Base-by-base conservation (phyloP, 257 asterid species). In the Gentiana dahurica region DNA sequence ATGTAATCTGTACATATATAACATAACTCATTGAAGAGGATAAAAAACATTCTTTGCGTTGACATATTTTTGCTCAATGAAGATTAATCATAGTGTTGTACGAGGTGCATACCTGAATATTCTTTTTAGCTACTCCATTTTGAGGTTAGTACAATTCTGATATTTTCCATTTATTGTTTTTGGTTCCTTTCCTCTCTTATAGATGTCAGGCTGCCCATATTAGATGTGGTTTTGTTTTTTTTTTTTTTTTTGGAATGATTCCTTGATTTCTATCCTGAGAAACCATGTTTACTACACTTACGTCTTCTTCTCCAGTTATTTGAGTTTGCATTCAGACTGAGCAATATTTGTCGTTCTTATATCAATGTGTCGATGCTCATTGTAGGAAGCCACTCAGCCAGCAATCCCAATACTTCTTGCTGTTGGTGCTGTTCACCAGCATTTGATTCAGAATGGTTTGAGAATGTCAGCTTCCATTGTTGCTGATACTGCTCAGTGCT, bases 401-500 rank as follows among this genome's bases (percentile, higher is more conserved):
- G 91, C 98, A 55, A 85, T 92, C 55, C 97, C 98, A 11, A 83
- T 92, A 60, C 95, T 92, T 74, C 86, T 92, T 73, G 99, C 99
- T 67, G 91, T 92, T 54, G 99, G 99, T 63, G 94, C 99, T 55
- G 97, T 92, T 71, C 99, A 92, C 71, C 99, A 92, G 80, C 95
- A 92, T 78, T 79, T 92, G 65, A 92, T 92, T 75, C 99, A 92
- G 77, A 92, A 85, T 69, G 99, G 99, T 60, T 76, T 92, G 63
- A 74, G 99, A 61, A 83, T 92, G 94, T 92, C 91, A 72, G 95
- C 99, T 69, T 92, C 99, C 67, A 92, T 92, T 68, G 73, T 92
- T 71, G 99, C 94, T 65, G 97, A 92, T 73, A 92, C 99, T 8
- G 99, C 99, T 69, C 97, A 92, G 79, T 92, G 97, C 92, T 92